A percentile compares a stretch with the other conserved stretches of the same genome.
These are phyloP conservation scores for Alliaria petiolata DNA, from an alignment of 345 rosid species.

Conservation along the genomic window DNA sequence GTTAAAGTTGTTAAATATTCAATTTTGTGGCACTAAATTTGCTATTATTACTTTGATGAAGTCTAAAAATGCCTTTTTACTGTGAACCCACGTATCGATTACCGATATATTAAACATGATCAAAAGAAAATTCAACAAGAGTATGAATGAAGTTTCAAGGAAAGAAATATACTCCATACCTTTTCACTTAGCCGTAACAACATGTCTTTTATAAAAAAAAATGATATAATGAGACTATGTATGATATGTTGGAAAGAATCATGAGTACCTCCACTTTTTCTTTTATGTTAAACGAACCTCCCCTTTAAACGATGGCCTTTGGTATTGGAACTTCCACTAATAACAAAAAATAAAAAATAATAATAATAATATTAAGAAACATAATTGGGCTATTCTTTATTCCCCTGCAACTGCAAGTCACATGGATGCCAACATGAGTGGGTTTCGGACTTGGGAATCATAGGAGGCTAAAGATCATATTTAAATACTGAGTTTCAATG, in stretches of 20 bases:
- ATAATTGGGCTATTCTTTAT: background rate
- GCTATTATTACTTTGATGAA: constrained; percentile 17
- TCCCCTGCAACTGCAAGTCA: constrained; percentile 5
- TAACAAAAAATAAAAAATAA: background rate
- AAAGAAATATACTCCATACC: constrained; percentile 8
- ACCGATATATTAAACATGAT: background rate
- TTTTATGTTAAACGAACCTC: constrained; percentile 16
- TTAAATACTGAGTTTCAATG: constrained; percentile 11
- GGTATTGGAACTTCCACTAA: constrained; percentile 30
- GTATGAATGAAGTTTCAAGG: constrained; percentile 21
- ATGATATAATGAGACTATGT: constrained; percentile 1
- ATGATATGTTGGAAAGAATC: constrained; percentile 17
- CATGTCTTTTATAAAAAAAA: constrained; percentile 7
- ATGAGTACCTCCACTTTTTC: constrained; percentile 11
- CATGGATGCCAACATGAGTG: constrained; percentile 27
- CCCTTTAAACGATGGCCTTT: constrained; percentile 32
- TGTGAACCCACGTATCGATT: constrained; percentile 11
- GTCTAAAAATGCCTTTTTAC: constrained; percentile 8
- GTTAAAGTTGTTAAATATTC: background rate
- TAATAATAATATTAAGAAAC: constrained; percentile 1
- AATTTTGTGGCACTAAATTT: background rate
- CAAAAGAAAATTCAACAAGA: background rate
- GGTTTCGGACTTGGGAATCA: constrained; percentile 1
- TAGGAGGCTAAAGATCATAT: background rate
- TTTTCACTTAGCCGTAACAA: constrained; percentile 27